phyloP scores from a whole-genome alignment of 2,329 filamentous ascomycete genomes.

The Ophiocordyceps camponoti-saundersi region DNA sequence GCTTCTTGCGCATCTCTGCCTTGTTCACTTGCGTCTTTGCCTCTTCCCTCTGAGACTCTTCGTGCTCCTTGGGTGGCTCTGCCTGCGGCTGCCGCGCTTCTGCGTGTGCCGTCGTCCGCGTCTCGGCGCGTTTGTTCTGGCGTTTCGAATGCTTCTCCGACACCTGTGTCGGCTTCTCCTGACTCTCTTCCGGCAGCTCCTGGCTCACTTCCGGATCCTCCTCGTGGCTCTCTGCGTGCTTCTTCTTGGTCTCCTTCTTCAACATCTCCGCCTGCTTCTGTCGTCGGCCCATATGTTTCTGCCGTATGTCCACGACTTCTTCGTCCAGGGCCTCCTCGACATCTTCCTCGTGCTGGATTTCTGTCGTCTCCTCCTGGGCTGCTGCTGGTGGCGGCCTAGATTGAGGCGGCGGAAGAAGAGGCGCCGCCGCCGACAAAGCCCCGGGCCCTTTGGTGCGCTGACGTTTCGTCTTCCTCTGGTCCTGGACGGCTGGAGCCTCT shows the following conservation, averaged over 20 bases:
- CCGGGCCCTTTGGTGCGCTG: constrained; percentile 9
- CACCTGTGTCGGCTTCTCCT: neutral
- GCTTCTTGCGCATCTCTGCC: neutral
- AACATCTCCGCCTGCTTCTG: neutral
- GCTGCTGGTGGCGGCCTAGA: neutral
- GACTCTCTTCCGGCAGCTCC: constrained; percentile 1
- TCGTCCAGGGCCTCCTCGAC: neutral
- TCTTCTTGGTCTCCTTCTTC: neutral
- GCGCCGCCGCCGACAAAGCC: constrained; percentile 7
- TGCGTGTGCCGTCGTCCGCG: neutral
- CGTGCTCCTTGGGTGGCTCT: too few relatives aligned
- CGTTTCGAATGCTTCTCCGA: neutral
- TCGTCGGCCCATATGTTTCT: neutral
- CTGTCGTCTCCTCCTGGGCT: neutral
- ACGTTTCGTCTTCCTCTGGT: constrained; percentile 9
- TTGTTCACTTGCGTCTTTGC: too few relatives aligned
- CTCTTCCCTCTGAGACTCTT: too few relatives aligned
- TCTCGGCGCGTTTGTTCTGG: neutral
- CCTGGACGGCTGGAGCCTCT: constrained; percentile 9
- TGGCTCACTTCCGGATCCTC: neutral
- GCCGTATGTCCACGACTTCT: neutral
- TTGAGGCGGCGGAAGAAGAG: neutral
- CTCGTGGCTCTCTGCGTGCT: constrained; percentile 2
- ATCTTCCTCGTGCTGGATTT: constrained; percentile 1
- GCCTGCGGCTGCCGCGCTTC: neutral